Conservation (phyloP, 768 basidiomycete species). For the Exidia glandulosa region DNA sequence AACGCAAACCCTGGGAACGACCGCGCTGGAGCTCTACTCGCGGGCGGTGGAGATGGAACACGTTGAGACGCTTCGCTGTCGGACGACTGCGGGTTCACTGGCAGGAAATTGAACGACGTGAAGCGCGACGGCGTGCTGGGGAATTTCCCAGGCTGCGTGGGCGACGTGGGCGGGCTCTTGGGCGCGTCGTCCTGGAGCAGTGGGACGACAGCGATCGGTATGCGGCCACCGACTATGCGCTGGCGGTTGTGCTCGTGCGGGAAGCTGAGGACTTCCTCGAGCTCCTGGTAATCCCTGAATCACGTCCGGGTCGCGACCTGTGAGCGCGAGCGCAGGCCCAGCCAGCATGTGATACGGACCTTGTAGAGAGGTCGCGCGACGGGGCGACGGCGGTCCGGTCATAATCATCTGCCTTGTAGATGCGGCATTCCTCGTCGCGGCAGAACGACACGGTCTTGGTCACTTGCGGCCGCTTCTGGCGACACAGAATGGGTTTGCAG, state of each 20-base stretch:
- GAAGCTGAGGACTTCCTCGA: neutral
- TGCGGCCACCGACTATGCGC: neutral
- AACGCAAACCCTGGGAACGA: neutral
- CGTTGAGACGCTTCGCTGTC: neutral
- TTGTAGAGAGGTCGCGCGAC: neutral
- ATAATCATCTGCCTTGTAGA: neutral
- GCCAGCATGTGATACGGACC: neutral
- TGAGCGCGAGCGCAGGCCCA: neutral
- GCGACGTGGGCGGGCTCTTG: neutral
- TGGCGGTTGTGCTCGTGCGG: neutral
- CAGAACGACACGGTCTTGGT: neutral
- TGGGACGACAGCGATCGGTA: neutral
- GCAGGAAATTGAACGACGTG: neutral
- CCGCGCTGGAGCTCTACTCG: neutral
- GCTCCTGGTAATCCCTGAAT: neutral
- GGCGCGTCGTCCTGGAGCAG: neutral
- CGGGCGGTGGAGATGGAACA: neutral
- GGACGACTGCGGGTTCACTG: neutral
- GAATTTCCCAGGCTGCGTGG: neutral
- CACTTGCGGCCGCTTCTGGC: neutral
- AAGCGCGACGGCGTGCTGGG: neutral
- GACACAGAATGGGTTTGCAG: neutral
- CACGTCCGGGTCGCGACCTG: neutral
- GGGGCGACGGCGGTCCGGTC: neutral
- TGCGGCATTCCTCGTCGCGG: neutral